phyloP scores from a whole-genome alignment of 305 asterid genomes.

The Fraxinus latifolia region DNA sequence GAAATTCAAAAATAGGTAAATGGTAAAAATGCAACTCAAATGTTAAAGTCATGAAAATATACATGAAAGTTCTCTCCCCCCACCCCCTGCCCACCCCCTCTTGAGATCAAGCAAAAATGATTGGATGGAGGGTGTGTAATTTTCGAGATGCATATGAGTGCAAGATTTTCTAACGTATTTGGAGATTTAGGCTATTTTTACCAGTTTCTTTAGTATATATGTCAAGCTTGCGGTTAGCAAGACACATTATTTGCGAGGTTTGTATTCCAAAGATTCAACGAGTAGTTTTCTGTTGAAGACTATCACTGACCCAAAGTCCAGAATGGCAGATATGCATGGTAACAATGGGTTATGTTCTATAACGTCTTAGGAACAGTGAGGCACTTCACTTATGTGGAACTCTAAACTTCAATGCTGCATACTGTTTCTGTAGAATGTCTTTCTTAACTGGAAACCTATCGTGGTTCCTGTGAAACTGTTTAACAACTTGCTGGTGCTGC shows the following conservation, averaged over 20 bases:
- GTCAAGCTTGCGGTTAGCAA: neutral
- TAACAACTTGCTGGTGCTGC: conserved; percentile 31
- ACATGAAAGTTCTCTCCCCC: neutral
- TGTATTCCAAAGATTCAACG: neutral
- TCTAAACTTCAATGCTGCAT: neutral
- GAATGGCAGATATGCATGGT: neutral
- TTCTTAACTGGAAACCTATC: neutral
- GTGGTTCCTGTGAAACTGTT: conserved; percentile 14
- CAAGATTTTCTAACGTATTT: neutral
- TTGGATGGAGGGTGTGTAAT: neutral
- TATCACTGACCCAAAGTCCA: neutral
- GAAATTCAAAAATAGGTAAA: neutral
- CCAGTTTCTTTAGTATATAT: neutral
- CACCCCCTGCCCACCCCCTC: neutral
- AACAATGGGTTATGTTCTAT: conserved; percentile 1
- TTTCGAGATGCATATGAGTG: neutral
- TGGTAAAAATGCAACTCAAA: neutral
- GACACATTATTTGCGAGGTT: neutral
- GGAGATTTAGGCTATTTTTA: neutral
- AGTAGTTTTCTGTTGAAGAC: neutral
- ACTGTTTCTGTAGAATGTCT: neutral
- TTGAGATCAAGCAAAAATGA: neutral
- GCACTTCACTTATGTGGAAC: neutral
- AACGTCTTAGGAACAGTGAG: neutral
- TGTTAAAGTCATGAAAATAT: conserved; percentile 10